Percentiles rank a stretch among this genome's conserved stretches.
phyloP scores from a whole-genome alignment of 2,329 filamentous ascomycete species.

The Fusarium foetens region DNA sequence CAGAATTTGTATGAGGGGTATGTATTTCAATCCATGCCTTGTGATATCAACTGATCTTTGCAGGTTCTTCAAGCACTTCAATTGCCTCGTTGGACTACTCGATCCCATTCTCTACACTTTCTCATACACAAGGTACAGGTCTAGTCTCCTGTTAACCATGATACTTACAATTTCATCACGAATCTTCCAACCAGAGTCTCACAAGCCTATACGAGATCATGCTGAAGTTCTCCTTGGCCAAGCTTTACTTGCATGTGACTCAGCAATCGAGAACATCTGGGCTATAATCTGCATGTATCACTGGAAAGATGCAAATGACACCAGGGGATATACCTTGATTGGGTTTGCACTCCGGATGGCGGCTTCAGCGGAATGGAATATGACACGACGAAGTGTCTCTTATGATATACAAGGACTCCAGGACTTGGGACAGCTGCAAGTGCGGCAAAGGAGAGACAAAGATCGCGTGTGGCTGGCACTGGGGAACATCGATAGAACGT shows the following conservation, averaged over 20 bases:
- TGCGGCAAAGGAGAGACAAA: not conserved
- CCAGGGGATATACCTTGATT: not conserved
- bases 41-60: not conserved
- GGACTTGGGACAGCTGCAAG: not conserved
- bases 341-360: not conserved
- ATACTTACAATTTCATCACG: not conserved
- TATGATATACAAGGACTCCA: rapidly evolving
- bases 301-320: not conserved
- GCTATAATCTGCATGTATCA: conserved; percentile 2
- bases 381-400: rapidly evolving
- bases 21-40: too few species aligned
- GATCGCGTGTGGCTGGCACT: not conserved
- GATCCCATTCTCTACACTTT: not conserved
- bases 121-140: not conserved
- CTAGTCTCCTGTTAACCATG: not conserved
- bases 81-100: not conserved
- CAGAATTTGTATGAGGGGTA: not conserved
- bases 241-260: not conserved
- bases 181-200: not conserved
- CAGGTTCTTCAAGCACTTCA: conserved; percentile 1
- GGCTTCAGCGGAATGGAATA: not conserved
- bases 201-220: not conserved
- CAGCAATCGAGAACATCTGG: not conserved
- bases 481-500: not conserved
- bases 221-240: not conserved